Base-by-base conservation (phyloP, 306 rosid species). In the Malus sieversii region DNA sequence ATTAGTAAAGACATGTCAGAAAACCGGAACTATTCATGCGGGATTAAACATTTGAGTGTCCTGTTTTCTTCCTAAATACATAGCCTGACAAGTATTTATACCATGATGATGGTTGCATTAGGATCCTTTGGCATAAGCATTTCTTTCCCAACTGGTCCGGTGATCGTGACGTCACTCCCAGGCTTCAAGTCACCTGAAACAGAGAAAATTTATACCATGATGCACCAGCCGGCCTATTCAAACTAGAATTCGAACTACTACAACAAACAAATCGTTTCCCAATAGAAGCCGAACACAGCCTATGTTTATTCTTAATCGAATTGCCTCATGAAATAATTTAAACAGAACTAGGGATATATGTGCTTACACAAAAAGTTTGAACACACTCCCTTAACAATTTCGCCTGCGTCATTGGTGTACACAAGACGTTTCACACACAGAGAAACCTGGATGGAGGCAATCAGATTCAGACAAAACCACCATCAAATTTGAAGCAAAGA, bases 51-150 rank as follows among this genome's bases (percentile, higher is more conserved):
- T 53, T 22, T 29, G 22, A 66, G 0, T 5, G 16, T 35, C 29
- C 51, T 23, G 55, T 35, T 22, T 22, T 15, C 51, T 45, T 38
- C 51, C 16, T 27, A 63, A 70, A 64, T 45, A 18, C n/a, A 13
- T 30, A 75, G 68, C 65, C 66, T 15, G 73, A 57, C 1, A 44
- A 72, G 62, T 16, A 38, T 6, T 63, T 57, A 68, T 92, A 95
- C 98, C 98, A 95, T 95, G 83, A 95, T 1, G 78, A 95, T 1
- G 42, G 90, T 95, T 68, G 98, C 98, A 80, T 85, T 90, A 22
- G 98, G 97, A 87, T 95, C 98, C 83, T 92, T 92, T 63, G 98
- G 98, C 98, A 95, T 78, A 53, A 95, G 96, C 98, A 95, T 95
- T 87, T 95, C 98, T 85, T 95, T 95, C 38, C 98, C 98, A 71